These are phyloP conservation scores for Penicillium sclerotiorum DNA, from an alignment of 2,329 filamentous ascomycete genomes.

Conservation along the genomic window DNA sequence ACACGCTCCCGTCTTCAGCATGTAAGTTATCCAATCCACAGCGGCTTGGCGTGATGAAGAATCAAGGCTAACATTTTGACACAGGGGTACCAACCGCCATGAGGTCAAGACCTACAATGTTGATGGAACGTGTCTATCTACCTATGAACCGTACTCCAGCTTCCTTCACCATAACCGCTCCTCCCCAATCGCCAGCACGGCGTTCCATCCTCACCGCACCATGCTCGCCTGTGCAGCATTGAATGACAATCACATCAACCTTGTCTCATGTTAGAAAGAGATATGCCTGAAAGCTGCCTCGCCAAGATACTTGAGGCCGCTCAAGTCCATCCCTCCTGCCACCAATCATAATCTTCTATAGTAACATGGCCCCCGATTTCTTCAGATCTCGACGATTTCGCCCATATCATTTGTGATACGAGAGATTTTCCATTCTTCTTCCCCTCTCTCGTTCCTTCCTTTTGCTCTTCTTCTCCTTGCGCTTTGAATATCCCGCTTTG, in stretches of 20 bases:
- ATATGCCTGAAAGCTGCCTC: too few species aligned
- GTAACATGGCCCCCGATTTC: not conserved
- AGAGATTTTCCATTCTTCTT: not conserved
- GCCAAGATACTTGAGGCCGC: too few species aligned
- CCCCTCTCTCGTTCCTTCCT: not conserved
- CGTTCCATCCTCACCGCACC: conserved; percentile 94
- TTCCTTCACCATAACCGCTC: conserved; percentile 81
- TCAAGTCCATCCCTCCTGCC: not conserved
- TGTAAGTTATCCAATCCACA: conserved; percentile 70
- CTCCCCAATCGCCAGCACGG: conserved; percentile 81
- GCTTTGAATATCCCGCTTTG: conserved; percentile 2
- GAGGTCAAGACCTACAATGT: conserved; percentile 92
- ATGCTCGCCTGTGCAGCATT: conserved; percentile 85
- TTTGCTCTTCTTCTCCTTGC: not conserved
- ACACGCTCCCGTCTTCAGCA: conserved; percentile 91
- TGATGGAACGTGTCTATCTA: conserved; percentile 75
- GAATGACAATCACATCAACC: conserved; percentile 86
- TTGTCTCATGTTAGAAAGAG: conserved; percentile 68
- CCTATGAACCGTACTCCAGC: conserved; percentile 85
- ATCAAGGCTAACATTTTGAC: not conserved
- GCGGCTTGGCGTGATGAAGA: too few species aligned
- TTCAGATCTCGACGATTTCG: not conserved
- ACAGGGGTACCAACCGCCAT: conserved; percentile 83
- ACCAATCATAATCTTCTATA: not conserved
- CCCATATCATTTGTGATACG: not conserved